These are phyloP conservation scores for Umbellularia californica DNA, from an alignment of 164 flowering plant genomes.

Conservation along the genomic window DNA sequence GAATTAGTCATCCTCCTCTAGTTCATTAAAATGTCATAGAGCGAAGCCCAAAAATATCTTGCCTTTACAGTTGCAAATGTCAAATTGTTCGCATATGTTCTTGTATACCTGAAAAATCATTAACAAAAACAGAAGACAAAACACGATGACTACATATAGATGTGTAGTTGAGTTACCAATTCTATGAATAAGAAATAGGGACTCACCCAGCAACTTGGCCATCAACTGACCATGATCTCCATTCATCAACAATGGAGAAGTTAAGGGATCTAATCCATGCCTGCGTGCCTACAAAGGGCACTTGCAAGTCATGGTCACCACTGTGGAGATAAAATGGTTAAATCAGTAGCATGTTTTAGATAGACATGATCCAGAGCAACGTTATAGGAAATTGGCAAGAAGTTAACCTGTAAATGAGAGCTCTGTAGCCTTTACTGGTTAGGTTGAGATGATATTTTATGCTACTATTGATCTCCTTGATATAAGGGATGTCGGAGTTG, in stretches of 20 bases:
- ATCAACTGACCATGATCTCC: conserved; percentile 48
- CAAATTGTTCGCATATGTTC: conserved; percentile 38
- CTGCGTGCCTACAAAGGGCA: conserved; percentile 38
- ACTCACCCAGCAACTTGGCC: conserved; percentile 58
- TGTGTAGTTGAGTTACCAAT: background rate
- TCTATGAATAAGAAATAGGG: background rate
- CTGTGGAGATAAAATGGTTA: conserved; percentile 16
- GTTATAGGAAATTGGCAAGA: background rate
- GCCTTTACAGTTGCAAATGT: conserved; percentile 59
- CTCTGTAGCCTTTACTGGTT: conserved; percentile 6
- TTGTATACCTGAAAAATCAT: conserved; percentile 32
- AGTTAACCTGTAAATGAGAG: conserved; percentile 11
- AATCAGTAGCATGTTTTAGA: background rate
- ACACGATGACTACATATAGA: background rate
- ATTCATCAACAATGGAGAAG: conserved; percentile 44
- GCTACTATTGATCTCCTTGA: background rate
- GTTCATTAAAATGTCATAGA: too few species aligned
- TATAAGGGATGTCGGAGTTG: background rate
- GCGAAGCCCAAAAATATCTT: background rate
- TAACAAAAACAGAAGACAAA: background rate
- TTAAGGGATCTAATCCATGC: conserved; percentile 51
- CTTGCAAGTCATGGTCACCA: conserved; percentile 52
- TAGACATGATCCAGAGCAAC: background rate
- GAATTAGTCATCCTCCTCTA: too few species aligned
- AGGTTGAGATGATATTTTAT: conserved; percentile 4